A percentile compares a stretch with the other conserved stretches of the same genome.
phyloP scores from a whole-genome alignment of 257 asterid genomes.

The Solanum rostratum region DNA sequence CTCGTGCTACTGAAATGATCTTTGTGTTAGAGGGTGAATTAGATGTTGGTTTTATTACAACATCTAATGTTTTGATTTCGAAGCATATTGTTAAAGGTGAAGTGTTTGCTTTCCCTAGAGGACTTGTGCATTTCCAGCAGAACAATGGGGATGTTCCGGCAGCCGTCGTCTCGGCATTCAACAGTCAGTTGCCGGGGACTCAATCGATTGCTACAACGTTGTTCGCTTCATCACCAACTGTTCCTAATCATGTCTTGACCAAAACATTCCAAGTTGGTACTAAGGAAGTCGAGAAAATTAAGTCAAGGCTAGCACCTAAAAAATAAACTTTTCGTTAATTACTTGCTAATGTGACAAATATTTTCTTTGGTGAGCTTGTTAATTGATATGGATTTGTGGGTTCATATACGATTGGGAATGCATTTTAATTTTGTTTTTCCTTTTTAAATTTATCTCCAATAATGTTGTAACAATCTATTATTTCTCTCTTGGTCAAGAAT shows the following conservation, averaged over 20 bases:
- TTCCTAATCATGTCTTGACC: slow-evolving; percentile 53
- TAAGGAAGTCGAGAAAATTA: slow-evolving; percentile 28
- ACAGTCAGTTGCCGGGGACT: slow-evolving; percentile 70
- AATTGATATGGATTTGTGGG: neutral
- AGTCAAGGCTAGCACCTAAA: slow-evolving; percentile 42
- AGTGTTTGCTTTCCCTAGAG: slow-evolving; percentile 50
- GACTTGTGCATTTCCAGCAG: slow-evolving; percentile 37
- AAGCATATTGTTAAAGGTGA: slow-evolving; percentile 40
- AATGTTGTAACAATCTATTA: neutral
- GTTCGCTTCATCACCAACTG: slow-evolving; percentile 42
- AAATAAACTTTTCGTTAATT: neutral
- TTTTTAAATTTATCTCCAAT: neutral
- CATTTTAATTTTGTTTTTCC: neutral
- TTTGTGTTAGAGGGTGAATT: slow-evolving; percentile 45
- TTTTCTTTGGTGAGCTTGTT: neutral
- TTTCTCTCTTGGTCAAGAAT: neutral
- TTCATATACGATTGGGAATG: neutral
- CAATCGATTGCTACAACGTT: slow-evolving; percentile 44
- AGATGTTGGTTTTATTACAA: slow-evolving; percentile 58
- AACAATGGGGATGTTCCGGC: slow-evolving; percentile 30
- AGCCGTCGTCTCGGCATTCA: slow-evolving; percentile 51
- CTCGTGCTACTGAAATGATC: slow-evolving; percentile 57
- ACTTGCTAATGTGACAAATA: neutral
- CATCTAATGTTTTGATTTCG: slow-evolving; percentile 29
- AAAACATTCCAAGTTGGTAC: slow-evolving; percentile 41